Evolutionary conservation across 2,329 filamentous ascomycete species (phyloP), one percentile per base, ranked within the genome.

Genomic region (Neofusicoccum laricinum): DNA sequence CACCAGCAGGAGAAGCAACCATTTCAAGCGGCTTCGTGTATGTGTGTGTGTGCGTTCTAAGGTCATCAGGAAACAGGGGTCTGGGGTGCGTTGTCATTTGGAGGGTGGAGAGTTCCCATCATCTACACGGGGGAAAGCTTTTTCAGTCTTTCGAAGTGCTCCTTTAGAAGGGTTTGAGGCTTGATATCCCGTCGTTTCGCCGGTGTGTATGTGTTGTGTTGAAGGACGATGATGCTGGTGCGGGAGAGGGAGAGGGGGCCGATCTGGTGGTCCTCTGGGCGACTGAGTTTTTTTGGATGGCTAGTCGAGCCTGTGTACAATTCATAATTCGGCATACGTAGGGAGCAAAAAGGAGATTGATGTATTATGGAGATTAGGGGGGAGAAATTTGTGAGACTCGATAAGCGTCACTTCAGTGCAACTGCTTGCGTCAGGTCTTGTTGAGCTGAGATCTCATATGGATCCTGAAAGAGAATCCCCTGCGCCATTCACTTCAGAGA

Each of bases 181-280:
- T 34, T 46, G 55, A 59, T 59, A 59, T 59, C 55, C 55, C 55
- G 41, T 59, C 55, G 30, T 59, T 58, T 59, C 17, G 30, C 30
- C 25, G 41, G 40, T 43, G 41, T 36, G 21, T n/a, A 10, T 21
- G 32, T 45, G 12, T 57, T 36, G 21, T 36, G 21, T 14, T 57
- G n/a, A n/a, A 58, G 41, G 36, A 6, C 34, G 11, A 46, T 46
- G 41, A 8, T 59, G 21, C 14, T 12, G 32, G 11, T 21, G 50
- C 25, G 25, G 25, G 25, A 19, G 17, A 41, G n/a, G 34, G 36
- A 14, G 17, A n/a, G 17, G 38, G n/a, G 34, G 32, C 36, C 10
- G 17, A 3, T 38, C 19, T 14, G 51, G 17, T 14, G 34, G n/a
- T 21, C 38, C 5, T 8, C 17, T 58, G 53, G 53, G 53, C 15